phyloP scores from a whole-genome alignment of 208 protist genomes.

The Endotrypanum monterogeii region DNA sequence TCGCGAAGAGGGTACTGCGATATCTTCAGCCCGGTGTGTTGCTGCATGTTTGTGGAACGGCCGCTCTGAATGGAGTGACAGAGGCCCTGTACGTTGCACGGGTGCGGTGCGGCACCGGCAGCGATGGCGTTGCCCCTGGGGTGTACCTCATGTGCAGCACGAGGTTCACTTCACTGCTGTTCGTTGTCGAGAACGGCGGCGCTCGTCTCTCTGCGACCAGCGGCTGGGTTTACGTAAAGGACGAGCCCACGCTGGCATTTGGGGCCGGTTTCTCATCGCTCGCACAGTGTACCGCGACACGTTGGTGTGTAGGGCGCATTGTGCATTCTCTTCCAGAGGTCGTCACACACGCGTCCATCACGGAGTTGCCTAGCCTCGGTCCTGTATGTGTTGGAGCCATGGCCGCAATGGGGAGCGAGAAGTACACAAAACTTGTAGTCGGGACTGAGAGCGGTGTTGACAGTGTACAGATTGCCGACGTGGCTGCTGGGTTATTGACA shows the following conservation, averaged over 20 bases:
- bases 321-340: conserved; percentile 10
- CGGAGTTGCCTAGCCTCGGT: conserved; percentile 25
- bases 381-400: conserved; percentile 24
- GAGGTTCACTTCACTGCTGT: conserved; percentile 22
- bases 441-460: neutral
- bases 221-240: conserved; percentile 18
- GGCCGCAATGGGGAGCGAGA: neutral
- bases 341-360: conserved; percentile 24
- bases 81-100: conserved; percentile 1
- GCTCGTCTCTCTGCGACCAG: conserved; percentile 7
- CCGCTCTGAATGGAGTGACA: neutral
- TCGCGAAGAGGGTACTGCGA: conserved; percentile 40
- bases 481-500: neutral
- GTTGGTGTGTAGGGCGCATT: conserved; percentile 6
- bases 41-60: conserved; percentile 29
- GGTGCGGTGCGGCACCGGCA: neutral
- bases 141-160: conserved; percentile 33
- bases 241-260: conserved; percentile 28
- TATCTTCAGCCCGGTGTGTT: conserved; percentile 26
- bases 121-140: conserved; percentile 1
- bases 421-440: conserved; percentile 2
- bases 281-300: conserved; percentile 33
- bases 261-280: conserved; percentile 10
- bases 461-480: neutral
- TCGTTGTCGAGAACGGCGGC: conserved; percentile 10